Base-by-base conservation (phyloP, 2,329 filamentous ascomycete species). In the Phyllosticta citribraziliensis region DNA sequence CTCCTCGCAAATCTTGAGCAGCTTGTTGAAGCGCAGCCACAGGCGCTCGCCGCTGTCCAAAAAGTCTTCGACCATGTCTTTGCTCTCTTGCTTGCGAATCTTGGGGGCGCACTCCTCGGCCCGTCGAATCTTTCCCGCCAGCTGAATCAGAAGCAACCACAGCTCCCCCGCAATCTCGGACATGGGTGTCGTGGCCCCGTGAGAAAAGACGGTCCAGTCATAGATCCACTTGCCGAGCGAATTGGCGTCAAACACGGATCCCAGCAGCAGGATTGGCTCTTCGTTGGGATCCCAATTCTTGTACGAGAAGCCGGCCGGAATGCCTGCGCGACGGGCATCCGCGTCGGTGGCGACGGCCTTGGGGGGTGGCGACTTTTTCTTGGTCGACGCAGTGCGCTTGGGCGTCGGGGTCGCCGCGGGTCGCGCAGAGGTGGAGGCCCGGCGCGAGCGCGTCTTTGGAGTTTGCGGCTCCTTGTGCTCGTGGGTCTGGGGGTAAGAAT, bases 221-320 rank as follows among this genome's bases (percentile, higher is more conserved):
- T 96, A 99, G 71, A 99, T 95, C 94, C 94, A 99, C 78, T 97
- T 97, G 70, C 94, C 94, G 30, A 99, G 82, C 25, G 91, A 96
- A 82, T 97, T 97, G 70, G 93, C 90, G 72, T 97, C 94, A 71
- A 97, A 97, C 61, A 97, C 94, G 71, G 90, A 96, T 57, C 94
- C 94, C 22, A 97, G 82, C 25, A 99, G 84, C 72, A 97, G 87
- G 72, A 99, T 97, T 57, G 94, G 94, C 67, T 91, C 86, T 79
- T 97, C 93, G 27, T 85, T 86, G 0, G 93, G 93, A 73, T 99
- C 94, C 94, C 94, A 97, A 79, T 97, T 96, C 82, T 97, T 97
- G 72, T 93, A 85, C 25, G 91, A 96, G 79, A 95, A 99, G 64
- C 94, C 93, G 1, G 85, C 75, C 1, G 94, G 92, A 62, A 99